Conservation (phyloP, 2,329 filamentous ascomycete species). For the Scolecobasidium constrictum region DNA sequence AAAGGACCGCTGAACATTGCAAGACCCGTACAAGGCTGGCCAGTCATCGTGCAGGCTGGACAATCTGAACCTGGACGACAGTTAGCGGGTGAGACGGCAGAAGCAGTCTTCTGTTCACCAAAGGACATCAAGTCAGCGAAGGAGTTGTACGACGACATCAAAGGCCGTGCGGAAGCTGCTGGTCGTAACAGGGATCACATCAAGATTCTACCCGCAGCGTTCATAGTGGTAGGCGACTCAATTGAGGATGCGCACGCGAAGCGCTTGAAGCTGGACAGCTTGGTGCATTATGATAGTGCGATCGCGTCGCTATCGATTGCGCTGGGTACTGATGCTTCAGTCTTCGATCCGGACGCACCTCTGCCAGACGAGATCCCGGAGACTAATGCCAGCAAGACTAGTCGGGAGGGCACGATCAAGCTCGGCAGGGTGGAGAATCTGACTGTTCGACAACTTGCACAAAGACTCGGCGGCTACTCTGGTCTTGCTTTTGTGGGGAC, state of each 20-base stretch:
- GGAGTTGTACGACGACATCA: slow-evolving; percentile 41
- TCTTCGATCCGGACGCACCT: slow-evolving; percentile 38
- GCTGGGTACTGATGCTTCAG: slow-evolving; percentile 37
- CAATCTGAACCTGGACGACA: slow-evolving; percentile 42
- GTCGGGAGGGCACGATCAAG: slow-evolving; percentile 32
- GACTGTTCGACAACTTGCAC: slow-evolving; percentile 41
- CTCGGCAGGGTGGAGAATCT: slow-evolving; percentile 35
- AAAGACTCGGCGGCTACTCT: slow-evolving; percentile 38
- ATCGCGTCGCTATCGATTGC: slow-evolving; percentile 41
- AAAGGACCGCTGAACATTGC: slow-evolving; percentile 42
- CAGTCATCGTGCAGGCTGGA: slow-evolving; percentile 45
- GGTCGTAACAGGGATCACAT: slow-evolving; percentile 36
- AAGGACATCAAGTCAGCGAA: slow-evolving; percentile 35
- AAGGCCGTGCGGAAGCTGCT: slow-evolving; percentile 33
- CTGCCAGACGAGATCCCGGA: slow-evolving; percentile 40
- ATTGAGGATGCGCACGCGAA: slow-evolving; percentile 39
- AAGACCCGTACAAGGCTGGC: slow-evolving; percentile 43
- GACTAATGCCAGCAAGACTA: slow-evolving; percentile 43
- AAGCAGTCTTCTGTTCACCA: slow-evolving; percentile 42
- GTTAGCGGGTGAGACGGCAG: slow-evolving; percentile 42
- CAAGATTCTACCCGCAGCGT: slow-evolving; percentile 42
- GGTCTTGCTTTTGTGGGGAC: slow-evolving; percentile 43
- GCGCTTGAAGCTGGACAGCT: slow-evolving; percentile 37
- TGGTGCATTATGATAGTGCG: slow-evolving; percentile 44
- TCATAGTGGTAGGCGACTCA: slow-evolving; percentile 40